phyloP scores from a whole-genome alignment of 129 eudicot species.

The Flaveria bidentis region DNA sequence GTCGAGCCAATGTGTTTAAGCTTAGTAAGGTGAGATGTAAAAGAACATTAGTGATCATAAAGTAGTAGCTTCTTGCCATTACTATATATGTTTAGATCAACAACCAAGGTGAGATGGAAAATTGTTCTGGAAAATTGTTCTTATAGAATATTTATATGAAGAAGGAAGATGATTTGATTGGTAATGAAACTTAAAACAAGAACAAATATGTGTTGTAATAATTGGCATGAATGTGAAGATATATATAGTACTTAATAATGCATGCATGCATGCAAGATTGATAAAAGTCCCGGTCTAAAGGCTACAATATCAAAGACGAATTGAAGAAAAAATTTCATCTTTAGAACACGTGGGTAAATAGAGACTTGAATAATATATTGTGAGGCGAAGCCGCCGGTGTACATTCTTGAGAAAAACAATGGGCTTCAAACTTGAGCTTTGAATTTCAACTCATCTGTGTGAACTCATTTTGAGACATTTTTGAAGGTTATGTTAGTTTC shows the following conservation, averaged over 20 bases:
- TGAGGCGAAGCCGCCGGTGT: conserved; percentile 27
- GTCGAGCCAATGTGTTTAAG: conserved; percentile 39
- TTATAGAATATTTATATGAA: background rate
- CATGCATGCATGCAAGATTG: conserved; percentile 25
- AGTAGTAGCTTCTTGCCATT: conserved; percentile 38
- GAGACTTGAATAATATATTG: conserved; percentile 10
- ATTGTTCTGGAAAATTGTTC: background rate
- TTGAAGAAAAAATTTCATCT: too few relatives aligned
- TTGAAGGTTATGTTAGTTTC: background rate
- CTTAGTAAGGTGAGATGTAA: conserved; percentile 20
- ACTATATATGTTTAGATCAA: background rate
- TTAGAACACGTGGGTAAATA: conserved; percentile 23
- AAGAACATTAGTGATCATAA: conserved; percentile 6
- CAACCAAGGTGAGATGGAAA: background rate
- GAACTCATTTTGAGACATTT: background rate
- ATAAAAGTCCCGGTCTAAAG: conserved; percentile 18
- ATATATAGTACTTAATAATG: conserved; percentile 24
- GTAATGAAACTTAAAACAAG: background rate
- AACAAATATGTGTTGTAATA: conserved; percentile 1
- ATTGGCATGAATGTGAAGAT: conserved; percentile 13
- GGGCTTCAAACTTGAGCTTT: conserved; percentile 19
- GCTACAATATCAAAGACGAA: conserved; percentile 6
- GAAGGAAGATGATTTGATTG: conserved; percentile 5
- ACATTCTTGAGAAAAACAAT: background rate
- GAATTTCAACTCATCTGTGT: conserved; percentile 10